phyloP scores from a whole-genome alignment of 768 basidiomycete species.

The Mycena haematopus region DNA sequence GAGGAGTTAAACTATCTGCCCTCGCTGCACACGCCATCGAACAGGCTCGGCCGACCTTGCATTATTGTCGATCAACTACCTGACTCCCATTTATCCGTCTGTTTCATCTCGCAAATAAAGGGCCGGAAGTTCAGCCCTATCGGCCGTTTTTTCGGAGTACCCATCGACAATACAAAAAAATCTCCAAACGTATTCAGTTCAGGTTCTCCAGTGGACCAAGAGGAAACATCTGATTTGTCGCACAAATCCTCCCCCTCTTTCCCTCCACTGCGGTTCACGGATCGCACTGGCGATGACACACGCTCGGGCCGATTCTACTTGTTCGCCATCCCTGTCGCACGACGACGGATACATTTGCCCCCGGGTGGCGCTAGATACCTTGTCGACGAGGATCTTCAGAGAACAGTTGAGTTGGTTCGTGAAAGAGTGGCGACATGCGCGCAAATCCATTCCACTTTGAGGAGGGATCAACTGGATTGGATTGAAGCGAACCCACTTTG shows the following conservation, averaged over 20 bases:
- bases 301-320: slow-evolving; percentile 14
- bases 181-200: background rate
- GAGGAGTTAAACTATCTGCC: slow-evolving; percentile 3
- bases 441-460: slow-evolving; percentile 2
- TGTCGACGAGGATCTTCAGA: slow-evolving; percentile 7
- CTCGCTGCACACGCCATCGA: background rate
- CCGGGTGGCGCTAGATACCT: slow-evolving; percentile 4
- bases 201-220: background rate
- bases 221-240: background rate
- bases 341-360: background rate
- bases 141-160: slow-evolving; percentile 21
- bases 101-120: slow-evolving; percentile 18
- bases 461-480: slow-evolving; percentile 21
- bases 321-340: slow-evolving; percentile 23
- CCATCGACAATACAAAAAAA: background rate
- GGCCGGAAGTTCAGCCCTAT: slow-evolving; percentile 9
- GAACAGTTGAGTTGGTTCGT: slow-evolving; percentile 4
- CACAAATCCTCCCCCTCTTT: background rate
- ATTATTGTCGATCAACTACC: slow-evolving; percentile 15
- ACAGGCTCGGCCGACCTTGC: slow-evolving; percentile 20
- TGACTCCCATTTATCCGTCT: slow-evolving; percentile 5
- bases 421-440: slow-evolving; percentile 9
- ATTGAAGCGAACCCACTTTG: background rate
- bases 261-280: slow-evolving; percentile 12
- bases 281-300: background rate